Evolutionary conservation across 2,329 filamentous ascomycete species (phyloP).

Genomic region (Epichloe brachyelytri): DNA sequence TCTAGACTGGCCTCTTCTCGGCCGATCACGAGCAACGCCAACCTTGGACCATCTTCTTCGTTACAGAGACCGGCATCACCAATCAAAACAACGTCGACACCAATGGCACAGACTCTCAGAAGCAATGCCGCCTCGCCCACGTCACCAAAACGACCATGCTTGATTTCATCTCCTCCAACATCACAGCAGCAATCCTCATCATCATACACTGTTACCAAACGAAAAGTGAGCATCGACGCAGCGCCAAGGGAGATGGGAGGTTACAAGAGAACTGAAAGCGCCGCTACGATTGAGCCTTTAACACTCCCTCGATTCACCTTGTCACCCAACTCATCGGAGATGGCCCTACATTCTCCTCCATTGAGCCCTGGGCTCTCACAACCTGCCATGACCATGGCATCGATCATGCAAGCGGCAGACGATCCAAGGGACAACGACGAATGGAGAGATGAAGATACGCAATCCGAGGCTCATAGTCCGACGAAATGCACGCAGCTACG

Average conservation of each 20-base stretch:
- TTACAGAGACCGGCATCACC: conserved; percentile 38
- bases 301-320: conserved; percentile 22
- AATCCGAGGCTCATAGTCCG: conserved; percentile 36
- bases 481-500: conserved; percentile 40
- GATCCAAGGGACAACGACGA: conserved; percentile 27
- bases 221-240: conserved; percentile 31
- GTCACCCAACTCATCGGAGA: conserved; percentile 19
- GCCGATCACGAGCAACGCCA: conserved; percentile 21
- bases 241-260: conserved; percentile 21
- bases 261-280: conserved; percentile 30
- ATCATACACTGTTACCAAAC: conserved; percentile 17
- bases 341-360: conserved; percentile 21
- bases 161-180: conserved; percentile 23
- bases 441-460: conserved; percentile 16
- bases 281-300: conserved; percentile 23
- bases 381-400: conserved; percentile 36
- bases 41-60: conserved; percentile 9
- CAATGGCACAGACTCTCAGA: conserved; percentile 10
- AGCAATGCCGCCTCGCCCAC: conserved; percentile 11
- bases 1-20: conserved; percentile 30
- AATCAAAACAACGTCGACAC: conserved; percentile 25
- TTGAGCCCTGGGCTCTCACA: conserved; percentile 18
- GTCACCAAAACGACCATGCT: conserved; percentile 15
- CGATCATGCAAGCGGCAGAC: conserved; percentile 42
- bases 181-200: conserved; percentile 17